Evolutionary conservation across 148 eudicot genomes (phyloP).

Genomic region (Suaeda aralocaspica): DNA sequence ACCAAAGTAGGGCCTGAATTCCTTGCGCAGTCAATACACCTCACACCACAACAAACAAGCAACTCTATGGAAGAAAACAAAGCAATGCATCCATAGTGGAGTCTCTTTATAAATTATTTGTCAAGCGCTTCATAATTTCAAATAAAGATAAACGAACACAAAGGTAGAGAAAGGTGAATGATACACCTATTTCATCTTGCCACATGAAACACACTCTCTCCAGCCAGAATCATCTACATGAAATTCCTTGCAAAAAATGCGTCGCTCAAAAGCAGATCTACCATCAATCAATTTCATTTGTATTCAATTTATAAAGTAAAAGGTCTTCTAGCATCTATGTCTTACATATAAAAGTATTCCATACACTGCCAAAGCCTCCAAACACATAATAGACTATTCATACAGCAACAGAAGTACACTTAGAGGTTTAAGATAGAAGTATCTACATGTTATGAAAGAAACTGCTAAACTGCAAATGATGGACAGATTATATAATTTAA

Average conservation of each 20-base stretch:
- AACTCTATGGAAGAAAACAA: slow-evolving; percentile 70
- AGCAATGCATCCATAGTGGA: slow-evolving; percentile 98
- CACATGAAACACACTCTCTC: slow-evolving; percentile 78
- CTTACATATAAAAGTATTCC: not conserved
- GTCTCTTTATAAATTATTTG: slow-evolving; percentile 48
- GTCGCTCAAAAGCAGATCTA: slow-evolving; percentile 73
- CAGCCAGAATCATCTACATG: slow-evolving; percentile 90
- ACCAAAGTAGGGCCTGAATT: slow-evolving; percentile 41
- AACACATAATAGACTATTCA: not conserved
- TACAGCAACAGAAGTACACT: not conserved
- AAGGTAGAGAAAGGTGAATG: too few species aligned
- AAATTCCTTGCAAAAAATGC: slow-evolving; percentile 64
- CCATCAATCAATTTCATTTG: slow-evolving; percentile 21
- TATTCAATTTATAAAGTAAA: not conserved
- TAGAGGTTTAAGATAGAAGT: not conserved
- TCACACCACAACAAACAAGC: slow-evolving; percentile 83
- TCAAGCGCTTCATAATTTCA: slow-evolving; percentile 20
- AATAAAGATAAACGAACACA: slow-evolving; percentile 13
- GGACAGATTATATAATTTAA: not conserved
- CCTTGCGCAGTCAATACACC: slow-evolving; percentile 57
- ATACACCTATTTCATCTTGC: slow-evolving; percentile 51
- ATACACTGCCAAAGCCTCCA: not conserved
- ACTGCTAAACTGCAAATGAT: not conserved
- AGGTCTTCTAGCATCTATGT: not conserved
- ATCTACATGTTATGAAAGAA: not conserved